phyloP scores from a whole-genome alignment of 2,329 filamentous ascomycete species.

The Pyricularia pennisetigena region DNA sequence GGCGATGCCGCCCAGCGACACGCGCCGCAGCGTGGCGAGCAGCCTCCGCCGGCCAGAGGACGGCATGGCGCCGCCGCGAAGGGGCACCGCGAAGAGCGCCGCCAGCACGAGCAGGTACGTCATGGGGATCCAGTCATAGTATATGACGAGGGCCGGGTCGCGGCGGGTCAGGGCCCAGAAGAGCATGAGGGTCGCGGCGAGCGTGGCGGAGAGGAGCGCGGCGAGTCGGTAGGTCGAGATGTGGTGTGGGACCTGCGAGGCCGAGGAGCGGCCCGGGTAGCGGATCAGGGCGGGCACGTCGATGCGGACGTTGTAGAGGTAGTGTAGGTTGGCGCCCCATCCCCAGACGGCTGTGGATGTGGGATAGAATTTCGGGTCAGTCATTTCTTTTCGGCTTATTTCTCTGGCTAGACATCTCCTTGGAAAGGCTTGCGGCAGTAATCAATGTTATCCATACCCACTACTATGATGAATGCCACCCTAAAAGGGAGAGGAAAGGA shows the following conservation, averaged over 20 bases:
- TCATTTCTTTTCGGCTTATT: neutral
- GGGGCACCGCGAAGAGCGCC: conserved; percentile 60
- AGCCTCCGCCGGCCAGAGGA: conserved; percentile 66
- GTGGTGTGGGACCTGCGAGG: conserved; percentile 65
- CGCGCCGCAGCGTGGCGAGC: conserved; percentile 63
- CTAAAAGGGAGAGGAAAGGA: conserved; percentile 84
- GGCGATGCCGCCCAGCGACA: conserved; percentile 78
- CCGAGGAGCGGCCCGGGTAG: conserved; percentile 67
- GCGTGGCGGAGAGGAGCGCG: conserved; percentile 61
- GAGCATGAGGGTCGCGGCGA: conserved; percentile 60
- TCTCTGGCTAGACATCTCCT: neutral
- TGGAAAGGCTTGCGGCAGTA: neutral
- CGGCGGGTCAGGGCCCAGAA: conserved; percentile 80
- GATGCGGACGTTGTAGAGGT: conserved; percentile 69
- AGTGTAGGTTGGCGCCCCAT: conserved; percentile 88
- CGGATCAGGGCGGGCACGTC: conserved; percentile 80
- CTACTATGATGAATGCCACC: conserved; percentile 72
- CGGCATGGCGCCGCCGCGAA: conserved; percentile 38
- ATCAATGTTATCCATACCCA: conserved; percentile 50
- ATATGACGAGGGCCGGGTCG: conserved; percentile 57
- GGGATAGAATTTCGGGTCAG: neutral
- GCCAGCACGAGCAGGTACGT: conserved; percentile 67
- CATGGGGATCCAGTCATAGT: conserved; percentile 80
- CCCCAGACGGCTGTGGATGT: conserved; percentile 69
- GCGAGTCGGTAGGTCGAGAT: conserved; percentile 80